Percentiles rank a stretch among this genome's conserved stretches.
phyloP scores from a whole-genome alignment of 805 yeast species.

The Metschnikowia peoriensis region DNA sequence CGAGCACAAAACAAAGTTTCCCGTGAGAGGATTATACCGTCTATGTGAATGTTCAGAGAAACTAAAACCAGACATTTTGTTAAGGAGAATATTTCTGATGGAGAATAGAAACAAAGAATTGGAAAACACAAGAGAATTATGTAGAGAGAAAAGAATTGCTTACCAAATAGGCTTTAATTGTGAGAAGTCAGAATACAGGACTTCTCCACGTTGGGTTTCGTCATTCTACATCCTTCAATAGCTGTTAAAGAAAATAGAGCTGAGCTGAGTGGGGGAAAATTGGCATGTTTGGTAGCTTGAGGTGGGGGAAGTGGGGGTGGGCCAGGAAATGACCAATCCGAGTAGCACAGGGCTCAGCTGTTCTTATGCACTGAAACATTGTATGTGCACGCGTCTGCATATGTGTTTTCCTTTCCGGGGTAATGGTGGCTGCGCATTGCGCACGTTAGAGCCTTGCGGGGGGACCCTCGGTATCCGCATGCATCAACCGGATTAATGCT shows the following conservation, averaged over 20 bases:
- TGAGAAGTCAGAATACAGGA: too few species aligned
- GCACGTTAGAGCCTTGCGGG: too few species aligned
- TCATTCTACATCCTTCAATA: too few species aligned
- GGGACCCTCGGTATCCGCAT: too few species aligned
- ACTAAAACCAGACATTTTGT: constrained; percentile 32
- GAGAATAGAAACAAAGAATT: too few species aligned
- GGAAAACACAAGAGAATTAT: neutral
- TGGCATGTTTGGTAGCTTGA: too few species aligned
- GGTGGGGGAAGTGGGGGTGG: neutral
- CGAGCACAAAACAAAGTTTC: constrained; percentile 66
- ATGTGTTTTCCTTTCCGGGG: neutral
- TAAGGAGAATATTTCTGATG: neutral
- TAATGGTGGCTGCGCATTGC: neutral
- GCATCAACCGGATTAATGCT: too few species aligned
- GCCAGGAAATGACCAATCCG: neutral
- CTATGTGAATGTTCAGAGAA: constrained; percentile 63
- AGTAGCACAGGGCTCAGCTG: neutral
- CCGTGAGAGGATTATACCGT: constrained; percentile 67
- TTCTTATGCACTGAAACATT: neutral
- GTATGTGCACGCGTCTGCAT: neutral
- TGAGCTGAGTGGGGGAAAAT: too few species aligned
- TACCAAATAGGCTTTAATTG: too few species aligned
- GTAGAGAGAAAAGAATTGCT: neutral
- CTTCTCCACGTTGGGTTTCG: too few species aligned
- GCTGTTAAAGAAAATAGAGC: too few species aligned